Percentiles rank a stretch among this genome's conserved stretches.
These are phyloP conservation scores for Acacia acuminata DNA, from an alignment of 306 rosid species.

Conservation along the genomic window DNA sequence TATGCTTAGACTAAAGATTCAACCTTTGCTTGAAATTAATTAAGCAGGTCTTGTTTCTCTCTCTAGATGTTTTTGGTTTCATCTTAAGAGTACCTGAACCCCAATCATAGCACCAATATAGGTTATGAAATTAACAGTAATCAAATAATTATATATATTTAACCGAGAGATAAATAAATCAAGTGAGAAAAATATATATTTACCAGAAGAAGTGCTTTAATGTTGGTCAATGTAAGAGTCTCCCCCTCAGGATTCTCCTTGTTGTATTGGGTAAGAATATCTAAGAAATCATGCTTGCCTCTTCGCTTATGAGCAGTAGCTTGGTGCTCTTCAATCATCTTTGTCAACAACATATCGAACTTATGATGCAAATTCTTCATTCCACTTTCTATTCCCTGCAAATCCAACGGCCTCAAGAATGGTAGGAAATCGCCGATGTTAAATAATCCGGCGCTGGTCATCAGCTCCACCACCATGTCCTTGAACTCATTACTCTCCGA, in stretches of 20 bases:
- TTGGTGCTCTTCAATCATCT: constrained; percentile 36
- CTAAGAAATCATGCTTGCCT: constrained; percentile 37
- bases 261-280: constrained; percentile 18
- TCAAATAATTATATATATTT: too few species aligned
- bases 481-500: constrained; percentile 39
- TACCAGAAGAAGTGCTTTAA: constrained; percentile 38
- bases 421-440: constrained; percentile 43
- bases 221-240: constrained; percentile 23
- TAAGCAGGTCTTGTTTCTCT: too few species aligned
- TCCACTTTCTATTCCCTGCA: constrained; percentile 34
- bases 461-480: constrained; percentile 47
- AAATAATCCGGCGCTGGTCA: constrained; percentile 34
- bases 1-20: too few species aligned
- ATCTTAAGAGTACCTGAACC: too few species aligned
- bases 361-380: constrained; percentile 33
- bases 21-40: too few species aligned
- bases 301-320: constrained; percentile 25
- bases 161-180: too few species aligned
- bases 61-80: too few species aligned
- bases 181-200: too few species aligned
- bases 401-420: constrained; percentile 25
- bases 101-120: too few species aligned
- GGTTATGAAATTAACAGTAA: too few species aligned
- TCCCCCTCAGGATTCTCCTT: constrained; percentile 6
- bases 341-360: constrained; percentile 31